Percentiles rank a stretch among this genome's conserved stretches.
Evolutionary conservation across 1,284 basidiomycete genomes (phyloP).

Genomic region (Agaricales sp.): DNA sequence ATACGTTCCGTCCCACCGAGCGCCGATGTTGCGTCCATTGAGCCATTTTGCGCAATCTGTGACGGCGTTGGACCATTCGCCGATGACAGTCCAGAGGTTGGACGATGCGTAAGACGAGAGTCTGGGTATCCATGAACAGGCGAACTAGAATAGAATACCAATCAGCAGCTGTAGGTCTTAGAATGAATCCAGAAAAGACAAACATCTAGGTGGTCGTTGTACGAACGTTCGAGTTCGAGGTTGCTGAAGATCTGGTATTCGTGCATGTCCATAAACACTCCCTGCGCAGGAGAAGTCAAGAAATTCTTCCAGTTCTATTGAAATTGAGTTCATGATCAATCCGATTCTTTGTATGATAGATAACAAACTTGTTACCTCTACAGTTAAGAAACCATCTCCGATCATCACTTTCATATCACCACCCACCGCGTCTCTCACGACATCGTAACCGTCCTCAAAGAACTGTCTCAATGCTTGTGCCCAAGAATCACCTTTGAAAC

Average conservation of each 20-base stretch:
- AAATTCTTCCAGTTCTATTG: constrained; percentile 51
- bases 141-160: constrained; percentile 30
- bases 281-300: constrained; percentile 41
- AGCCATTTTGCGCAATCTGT: constrained; percentile 79
- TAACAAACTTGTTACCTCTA: constrained; percentile 26
- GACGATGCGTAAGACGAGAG: constrained; percentile 30
- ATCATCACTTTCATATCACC: constrained; percentile 51
- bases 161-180: too few relatives aligned
- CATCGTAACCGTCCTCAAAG: constrained; percentile 46
- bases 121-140: constrained; percentile 29
- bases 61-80: constrained; percentile 71
- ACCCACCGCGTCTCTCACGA: constrained; percentile 37
- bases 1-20: constrained; percentile 56
- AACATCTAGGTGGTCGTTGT: constrained; percentile 47
- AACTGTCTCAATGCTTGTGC: constrained; percentile 33
- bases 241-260: constrained; percentile 74
- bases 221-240: constrained; percentile 40
- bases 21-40: constrained; percentile 64
- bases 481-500: constrained; percentile 34
- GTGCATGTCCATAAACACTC: constrained; percentile 65
- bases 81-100: constrained; percentile 55
- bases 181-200: constrained; percentile 9
- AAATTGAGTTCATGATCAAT: too few relatives aligned
- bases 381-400: constrained; percentile 63
- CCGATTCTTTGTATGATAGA: not conserved